Percentiles rank a stretch among this genome's conserved stretches.
These are phyloP conservation scores for Boletus sp. DNA, from an alignment of 768 basidiomycete genomes.

Conservation along the genomic window DNA sequence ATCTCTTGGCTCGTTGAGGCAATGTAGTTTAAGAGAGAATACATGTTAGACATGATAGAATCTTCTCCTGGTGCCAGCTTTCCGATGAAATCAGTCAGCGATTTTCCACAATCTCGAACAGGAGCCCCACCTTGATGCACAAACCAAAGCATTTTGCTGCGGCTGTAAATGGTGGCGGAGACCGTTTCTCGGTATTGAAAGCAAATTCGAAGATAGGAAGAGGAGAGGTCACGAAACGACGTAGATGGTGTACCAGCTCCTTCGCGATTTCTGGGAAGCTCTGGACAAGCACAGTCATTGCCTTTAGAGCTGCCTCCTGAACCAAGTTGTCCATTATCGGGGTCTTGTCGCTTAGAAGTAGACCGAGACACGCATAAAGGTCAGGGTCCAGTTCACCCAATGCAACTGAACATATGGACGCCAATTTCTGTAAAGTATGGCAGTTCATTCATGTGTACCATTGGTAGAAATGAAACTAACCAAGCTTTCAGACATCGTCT, in stretches of 20 bases:
- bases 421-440: slow-evolving; percentile 61
- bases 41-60: slow-evolving; percentile 91
- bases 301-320: slow-evolving; percentile 86
- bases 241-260: slow-evolving; percentile 71
- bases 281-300: slow-evolving; percentile 78
- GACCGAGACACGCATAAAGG: slow-evolving; percentile 65
- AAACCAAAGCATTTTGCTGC: slow-evolving; percentile 89
- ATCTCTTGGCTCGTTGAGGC: slow-evolving; percentile 79
- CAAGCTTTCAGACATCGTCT: slow-evolving; percentile 88
- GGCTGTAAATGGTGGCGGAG: slow-evolving; percentile 75
- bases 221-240: slow-evolving; percentile 86
- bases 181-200: slow-evolving; percentile 67
- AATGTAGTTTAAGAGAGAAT: slow-evolving; percentile 91
- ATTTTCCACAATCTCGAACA: neutral
- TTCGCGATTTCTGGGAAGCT: slow-evolving; percentile 82
- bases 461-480: slow-evolving; percentile 38
- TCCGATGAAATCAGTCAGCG: slow-evolving; percentile 3
- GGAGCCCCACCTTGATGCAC: slow-evolving; percentile 67
- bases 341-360: slow-evolving; percentile 76
- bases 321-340: slow-evolving; percentile 80
- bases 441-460: neutral
- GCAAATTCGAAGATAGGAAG: slow-evolving; percentile 85
- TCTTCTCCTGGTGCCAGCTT: slow-evolving; percentile 86
- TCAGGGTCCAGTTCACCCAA: slow-evolving; percentile 62
- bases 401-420: slow-evolving; percentile 75